Evolutionary conservation across 495 filamentous ascomycete species (phyloP), one percentile per base, ranked within the genome.

Genomic region (Xylaria curta): DNA sequence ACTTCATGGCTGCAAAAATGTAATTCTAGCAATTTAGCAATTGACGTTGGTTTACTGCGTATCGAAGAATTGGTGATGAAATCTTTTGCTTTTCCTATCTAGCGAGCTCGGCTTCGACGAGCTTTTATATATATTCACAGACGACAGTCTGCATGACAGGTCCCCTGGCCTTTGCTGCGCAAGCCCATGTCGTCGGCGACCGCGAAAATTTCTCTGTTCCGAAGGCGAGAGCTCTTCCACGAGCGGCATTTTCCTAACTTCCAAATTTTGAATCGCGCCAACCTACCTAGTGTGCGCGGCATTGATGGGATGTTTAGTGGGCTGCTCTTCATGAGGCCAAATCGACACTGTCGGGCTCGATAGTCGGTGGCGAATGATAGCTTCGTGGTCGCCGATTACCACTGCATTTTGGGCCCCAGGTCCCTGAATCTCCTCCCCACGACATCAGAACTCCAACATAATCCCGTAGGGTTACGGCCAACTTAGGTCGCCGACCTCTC

Each of bases 1-100:
- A 67, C 51, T 71, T 56, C 72, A 76, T 76, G 21, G n/a, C 19
- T 38, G 65, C 21, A 24, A 42, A 28, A 24, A 63, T 40, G 13
- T 31, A 17, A 26, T 2, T 56, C 31, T 28, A 17, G 26, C 6
- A 13, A 15, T 3, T 56, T 28, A 17, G 26, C 6, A 13, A 15
- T 3, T 13, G 7, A 31, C 28, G 21, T 51, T 19, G 26, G 62
- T 0, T 2, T 46, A 44, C 15, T 65, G 31, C 1, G 17, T 47
- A 24, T 28, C n/a, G 24, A 49, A 19, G 36, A 19, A 26, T 21
- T 36, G 62, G 9, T 8, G 28, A 38, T 38, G 33, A 60, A 31
- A 10, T 54, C 42, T 9, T 1, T 65, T 46, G n/a, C 19, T 26
- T 49, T 49, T 49, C 24, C 21, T 44, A 40, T 63, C 21, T 15